Conservation (phyloP, 768 basidiomycete genomes). For the Megacollybia marginata region DNA sequence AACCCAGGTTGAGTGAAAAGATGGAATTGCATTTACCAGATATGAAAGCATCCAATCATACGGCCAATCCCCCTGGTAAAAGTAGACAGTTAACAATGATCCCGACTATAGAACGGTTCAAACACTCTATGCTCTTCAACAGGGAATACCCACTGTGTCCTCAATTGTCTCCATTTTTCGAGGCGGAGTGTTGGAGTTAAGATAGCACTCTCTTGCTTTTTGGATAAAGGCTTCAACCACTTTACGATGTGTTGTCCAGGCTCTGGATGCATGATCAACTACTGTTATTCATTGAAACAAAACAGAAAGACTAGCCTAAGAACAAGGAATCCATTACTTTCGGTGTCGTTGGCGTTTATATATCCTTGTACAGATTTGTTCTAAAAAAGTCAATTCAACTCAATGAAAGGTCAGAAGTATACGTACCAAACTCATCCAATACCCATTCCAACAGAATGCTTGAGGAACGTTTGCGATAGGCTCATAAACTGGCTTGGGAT, state of each 20-base stretch:
- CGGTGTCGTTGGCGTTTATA: neutral
- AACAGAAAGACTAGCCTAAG: no score
- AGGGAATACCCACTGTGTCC: conserved; percentile 6
- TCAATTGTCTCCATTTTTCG: conserved; percentile 6
- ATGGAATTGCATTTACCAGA: conserved; percentile 7
- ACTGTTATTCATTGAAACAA: no score
- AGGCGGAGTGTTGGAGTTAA: conserved; percentile 5
- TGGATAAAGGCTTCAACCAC: conserved; percentile 12
- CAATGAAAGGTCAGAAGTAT: neutral
- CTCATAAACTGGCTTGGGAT: neutral
- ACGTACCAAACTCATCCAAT: neutral
- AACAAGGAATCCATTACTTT: neutral
- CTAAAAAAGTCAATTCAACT: neutral
- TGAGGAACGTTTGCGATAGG: neutral
- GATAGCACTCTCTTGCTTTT: conserved; percentile 10
- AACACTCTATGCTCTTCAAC: neutral
- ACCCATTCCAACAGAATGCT: neutral
- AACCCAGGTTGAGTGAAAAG: neutral
- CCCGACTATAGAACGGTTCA: conserved; percentile 7
- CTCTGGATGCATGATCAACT: neutral
- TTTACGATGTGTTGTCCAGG: conserved; percentile 10
- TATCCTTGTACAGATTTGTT: neutral
- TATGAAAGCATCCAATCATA: conserved; percentile 23
- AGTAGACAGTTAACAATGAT: conserved; percentile 15
- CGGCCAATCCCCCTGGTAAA: conserved; percentile 15